Conservation (phyloP, 352 stramenopile species). For the Phytophthora fragariaefolia region DNA sequence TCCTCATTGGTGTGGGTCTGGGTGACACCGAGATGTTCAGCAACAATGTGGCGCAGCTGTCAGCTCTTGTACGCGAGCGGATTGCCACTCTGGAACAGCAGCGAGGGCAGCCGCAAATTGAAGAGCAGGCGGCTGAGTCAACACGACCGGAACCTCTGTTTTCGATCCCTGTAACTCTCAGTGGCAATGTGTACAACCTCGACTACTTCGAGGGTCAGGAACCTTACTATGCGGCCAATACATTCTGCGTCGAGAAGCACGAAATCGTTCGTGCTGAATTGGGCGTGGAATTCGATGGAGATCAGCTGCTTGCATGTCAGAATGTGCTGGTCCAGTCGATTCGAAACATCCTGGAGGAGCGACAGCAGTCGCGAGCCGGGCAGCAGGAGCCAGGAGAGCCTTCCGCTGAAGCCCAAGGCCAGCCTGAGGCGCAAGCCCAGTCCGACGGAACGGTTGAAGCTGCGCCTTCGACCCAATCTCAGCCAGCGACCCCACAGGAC, state of each 20-base stretch:
- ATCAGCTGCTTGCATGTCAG: slow-evolving; percentile 70
- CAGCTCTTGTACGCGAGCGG: slow-evolving; percentile 43
- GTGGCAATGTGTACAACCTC: slow-evolving; percentile 60
- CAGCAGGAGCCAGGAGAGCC: slow-evolving; percentile 26
- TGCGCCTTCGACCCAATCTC: slow-evolving; percentile 8
- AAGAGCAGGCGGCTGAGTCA: slow-evolving; percentile 18
- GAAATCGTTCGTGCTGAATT: slow-evolving; percentile 59
- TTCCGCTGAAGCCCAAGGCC: slow-evolving; percentile 5
- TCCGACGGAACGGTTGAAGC: slow-evolving; percentile 12
- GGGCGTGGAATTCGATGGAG: slow-evolving; percentile 58
- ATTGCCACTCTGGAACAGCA: slow-evolving; percentile 32
- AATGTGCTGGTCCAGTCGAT: slow-evolving; percentile 58
- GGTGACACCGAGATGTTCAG: slow-evolving; percentile 47
- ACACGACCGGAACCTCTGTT: slow-evolving; percentile 47
- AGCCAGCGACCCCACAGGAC: slow-evolving; percentile 17
- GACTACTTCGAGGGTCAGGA: slow-evolving; percentile 75
- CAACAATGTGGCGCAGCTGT: slow-evolving; percentile 52
- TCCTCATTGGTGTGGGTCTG: slow-evolving; percentile 61
- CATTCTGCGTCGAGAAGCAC: slow-evolving; percentile 79
- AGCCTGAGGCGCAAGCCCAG: slow-evolving; percentile 14
- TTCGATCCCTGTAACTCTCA: slow-evolving; percentile 67
- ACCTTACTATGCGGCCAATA: slow-evolving; percentile 57
- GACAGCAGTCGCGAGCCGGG: slow-evolving; percentile 25
- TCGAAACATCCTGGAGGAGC: slow-evolving; percentile 35
- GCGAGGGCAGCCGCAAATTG: slow-evolving; percentile 8